These are phyloP conservation scores for Neovahlkampfia damariscottae DNA, from an alignment of 78 protist genomes.

Conservation along the genomic window DNA sequence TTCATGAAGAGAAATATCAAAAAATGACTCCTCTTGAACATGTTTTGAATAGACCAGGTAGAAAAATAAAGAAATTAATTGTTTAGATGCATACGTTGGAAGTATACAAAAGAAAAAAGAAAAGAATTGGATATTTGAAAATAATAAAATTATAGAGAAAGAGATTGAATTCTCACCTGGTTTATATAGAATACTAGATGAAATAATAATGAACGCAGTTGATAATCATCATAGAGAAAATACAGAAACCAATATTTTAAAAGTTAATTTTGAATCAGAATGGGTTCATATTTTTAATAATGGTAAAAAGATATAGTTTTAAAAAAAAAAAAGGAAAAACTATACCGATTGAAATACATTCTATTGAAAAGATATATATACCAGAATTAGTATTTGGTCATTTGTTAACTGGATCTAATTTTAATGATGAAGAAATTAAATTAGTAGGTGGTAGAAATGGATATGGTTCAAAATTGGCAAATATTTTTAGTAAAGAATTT, in stretches of 20 bases:
- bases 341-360: conserved; percentile 86
- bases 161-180: conserved; percentile 80
- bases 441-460: conserved; percentile 90
- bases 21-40: conserved; percentile 75
- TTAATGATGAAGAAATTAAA: conserved; percentile 31
- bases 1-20: conserved; percentile 18
- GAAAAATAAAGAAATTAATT: conserved; percentile 40
- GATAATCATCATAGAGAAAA: conserved; percentile 90
- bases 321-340: conserved; percentile 87
- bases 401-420: conserved; percentile 78
- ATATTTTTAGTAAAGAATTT: conserved; percentile 63
- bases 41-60: conserved; percentile 92
- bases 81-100: conserved; percentile 27
- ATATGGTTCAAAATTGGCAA: conserved; percentile 96
- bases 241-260: neutral
- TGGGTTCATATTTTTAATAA: conserved; percentile 57
- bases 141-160: conserved; percentile 12
- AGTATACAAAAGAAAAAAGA: neutral
- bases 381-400: conserved; percentile 96
- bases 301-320: conserved; percentile 14
- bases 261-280: neutral
- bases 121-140: too few relatives aligned
- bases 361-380: conserved; percentile 62
- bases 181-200: conserved; percentile 95
- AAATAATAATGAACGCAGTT: conserved; percentile 96